Percentiles rank a stretch among this genome's conserved stretches.
These are phyloP conservation scores for Coemansia sp. DNA, from an alignment of 192 early-diverging fungal species.

Conservation along the genomic window DNA sequence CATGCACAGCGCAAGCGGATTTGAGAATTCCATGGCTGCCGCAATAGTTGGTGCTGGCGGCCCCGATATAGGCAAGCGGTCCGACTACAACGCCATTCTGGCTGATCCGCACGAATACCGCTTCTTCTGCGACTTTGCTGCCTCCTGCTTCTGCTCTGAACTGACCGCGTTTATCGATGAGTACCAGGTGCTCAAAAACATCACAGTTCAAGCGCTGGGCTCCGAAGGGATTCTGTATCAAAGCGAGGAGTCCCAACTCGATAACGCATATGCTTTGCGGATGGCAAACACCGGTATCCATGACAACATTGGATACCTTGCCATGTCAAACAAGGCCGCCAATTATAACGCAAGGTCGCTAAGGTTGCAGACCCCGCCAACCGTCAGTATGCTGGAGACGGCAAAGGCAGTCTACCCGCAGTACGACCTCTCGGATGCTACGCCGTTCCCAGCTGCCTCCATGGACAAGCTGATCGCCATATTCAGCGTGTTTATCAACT, in stretches of 20 bases:
- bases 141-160: conserved; percentile 52
- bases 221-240: conserved; percentile 38
- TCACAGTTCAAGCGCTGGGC: conserved; percentile 34
- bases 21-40: conserved; percentile 19
- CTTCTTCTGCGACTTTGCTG: conserved; percentile 49
- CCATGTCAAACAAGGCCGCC: conserved; percentile 16
- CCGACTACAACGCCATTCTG: conserved; percentile 42
- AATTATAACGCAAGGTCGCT: conserved; percentile 16
- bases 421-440: conserved; percentile 27
- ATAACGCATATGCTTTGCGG: conserved; percentile 27
- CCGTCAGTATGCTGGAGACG: conserved; percentile 43
- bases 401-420: conserved; percentile 37
- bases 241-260: conserved; percentile 22
- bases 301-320: conserved; percentile 21
- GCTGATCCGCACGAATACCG: conserved; percentile 46
- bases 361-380: conserved; percentile 39
- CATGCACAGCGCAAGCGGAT: conserved; percentile 27
- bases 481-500: conserved; percentile 50
- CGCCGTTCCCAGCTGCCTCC: conserved; percentile 39
- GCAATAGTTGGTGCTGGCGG: conserved; percentile 26
- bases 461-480: conserved; percentile 52
- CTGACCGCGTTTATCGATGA: conserved; percentile 49
- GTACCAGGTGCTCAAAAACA: conserved; percentile 41
- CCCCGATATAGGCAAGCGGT: conserved; percentile 16
- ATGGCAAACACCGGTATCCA: conserved; percentile 22